These are phyloP conservation scores for Penicillium hordei DNA, from an alignment of 2,329 filamentous ascomycete genomes.

Conservation along the genomic window DNA sequence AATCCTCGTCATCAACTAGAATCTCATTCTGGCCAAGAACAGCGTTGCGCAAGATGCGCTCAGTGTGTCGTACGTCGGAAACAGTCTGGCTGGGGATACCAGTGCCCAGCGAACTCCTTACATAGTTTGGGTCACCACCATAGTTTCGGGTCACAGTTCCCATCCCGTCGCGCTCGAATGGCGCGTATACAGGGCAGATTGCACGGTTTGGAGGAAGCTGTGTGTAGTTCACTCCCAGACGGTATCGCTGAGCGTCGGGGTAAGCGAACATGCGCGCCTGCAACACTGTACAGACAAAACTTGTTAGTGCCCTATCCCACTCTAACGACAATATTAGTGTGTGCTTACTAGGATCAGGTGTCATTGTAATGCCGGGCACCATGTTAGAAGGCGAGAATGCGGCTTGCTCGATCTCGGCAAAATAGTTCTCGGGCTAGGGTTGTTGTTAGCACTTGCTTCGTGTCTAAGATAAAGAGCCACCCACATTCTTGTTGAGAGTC, in stretches of 20 bases:
- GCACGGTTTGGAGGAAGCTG: constrained; percentile 43
- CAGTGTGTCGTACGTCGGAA: constrained; percentile 24
- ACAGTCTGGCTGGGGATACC: constrained; percentile 17
- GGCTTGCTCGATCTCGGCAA: constrained; percentile 65
- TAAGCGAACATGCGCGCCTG: constrained; percentile 63
- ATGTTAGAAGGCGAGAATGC: constrained; percentile 65
- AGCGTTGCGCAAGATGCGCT: constrained; percentile 21
- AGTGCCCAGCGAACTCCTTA: constrained; percentile 29
- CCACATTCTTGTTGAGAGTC: constrained; percentile 52
- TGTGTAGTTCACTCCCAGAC: constrained; percentile 44
- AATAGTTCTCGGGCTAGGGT: constrained; percentile 53
- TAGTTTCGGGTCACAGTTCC: constrained; percentile 53
- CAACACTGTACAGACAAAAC: constrained; percentile 44
- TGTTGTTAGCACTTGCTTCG: constrained; percentile 6
- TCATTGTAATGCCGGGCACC: constrained; percentile 62
- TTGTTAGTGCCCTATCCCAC: not conserved
- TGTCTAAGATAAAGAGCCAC: not conserved
- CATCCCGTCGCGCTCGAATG: constrained; percentile 50
- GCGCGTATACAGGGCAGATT: constrained; percentile 46
- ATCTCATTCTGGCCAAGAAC: constrained; percentile 27
- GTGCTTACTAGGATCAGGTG: constrained; percentile 55
- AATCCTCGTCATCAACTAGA: constrained; percentile 32
- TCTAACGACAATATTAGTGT: not conserved
- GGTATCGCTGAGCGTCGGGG: constrained; percentile 51
- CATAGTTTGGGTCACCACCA: constrained; percentile 60